Base-by-base conservation (phyloP, 257 asterid species). In the Leptodermis oblonga region DNA sequence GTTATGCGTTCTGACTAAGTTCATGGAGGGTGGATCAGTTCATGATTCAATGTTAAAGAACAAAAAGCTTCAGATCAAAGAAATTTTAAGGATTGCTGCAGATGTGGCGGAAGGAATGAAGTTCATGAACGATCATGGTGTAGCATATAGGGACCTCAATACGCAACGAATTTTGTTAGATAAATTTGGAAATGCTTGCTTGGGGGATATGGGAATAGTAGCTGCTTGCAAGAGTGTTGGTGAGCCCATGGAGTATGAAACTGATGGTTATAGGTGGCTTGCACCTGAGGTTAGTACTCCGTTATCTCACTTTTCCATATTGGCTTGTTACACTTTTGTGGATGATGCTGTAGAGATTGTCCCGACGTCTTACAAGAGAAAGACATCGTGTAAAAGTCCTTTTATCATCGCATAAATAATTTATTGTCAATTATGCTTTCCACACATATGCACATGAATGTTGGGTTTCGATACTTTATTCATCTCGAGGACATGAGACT, bases 181-280 rank as follows among this genome's bases (percentile, higher is more conserved):
- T 77, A 94, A 87, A 80, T 84, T 84, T 30, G 92, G 97, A 74
- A 88, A 85, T 73, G 96, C 91, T 78, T 94, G 99, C 79, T 78
- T 94, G 76, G 97, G 99, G 0, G 99, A 91, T 72, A 87, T 94
- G 96, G 99, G 99, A 59, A 85, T 94, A 43, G 85, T 94, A 45
- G 74, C 88, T 67, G 96, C 97, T 78, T 89, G 97, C 85, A 91
- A 90, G 68, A 85, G 94, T 78, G 62, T 68, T 73, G 87, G 92
- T 64, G 99, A 94, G 78, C 96, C 90, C 46, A 87, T 86, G 99
- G 97, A 94, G 70, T 94, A 90, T 68, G 99, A 94, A 82, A 94
- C 99, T 52, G 97, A 91, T 82, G 97, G 99, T 54, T 94, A 87
- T 75, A 81, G 97, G 73, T 94, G 99, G 99, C 91, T 94, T 73